phyloP scores from a whole-genome alignment of 2,329 filamentous ascomycete genomes.

The Colletotrichum chrysophilum region DNA sequence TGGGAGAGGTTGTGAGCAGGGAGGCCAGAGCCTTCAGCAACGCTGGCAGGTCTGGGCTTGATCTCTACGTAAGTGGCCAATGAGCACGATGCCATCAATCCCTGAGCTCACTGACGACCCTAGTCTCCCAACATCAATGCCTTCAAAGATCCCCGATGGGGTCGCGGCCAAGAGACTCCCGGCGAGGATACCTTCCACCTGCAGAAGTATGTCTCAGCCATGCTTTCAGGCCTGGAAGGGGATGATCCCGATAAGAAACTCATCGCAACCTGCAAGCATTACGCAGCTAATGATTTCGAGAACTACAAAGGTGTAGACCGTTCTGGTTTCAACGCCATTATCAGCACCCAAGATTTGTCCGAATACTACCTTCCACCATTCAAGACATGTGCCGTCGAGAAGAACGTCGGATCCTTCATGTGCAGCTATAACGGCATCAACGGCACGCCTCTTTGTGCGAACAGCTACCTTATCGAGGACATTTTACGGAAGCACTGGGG shows the following conservation, averaged over 20 bases:
- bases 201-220: conserved; percentile 53
- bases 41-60: conserved; percentile 55
- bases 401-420: conserved; percentile 64
- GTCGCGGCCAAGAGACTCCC: conserved; percentile 64
- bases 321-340: conserved; percentile 60
- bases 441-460: conserved; percentile 68
- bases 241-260: conserved; percentile 38
- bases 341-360: conserved; percentile 65
- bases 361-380: conserved; percentile 75
- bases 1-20: conserved; percentile 60
- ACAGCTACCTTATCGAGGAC: conserved; percentile 65
- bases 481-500: conserved; percentile 70
- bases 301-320: conserved; percentile 45
- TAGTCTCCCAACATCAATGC: conserved; percentile 70
- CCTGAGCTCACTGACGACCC: rapidly evolving
- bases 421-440: conserved; percentile 70
- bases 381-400: conserved; percentile 64
- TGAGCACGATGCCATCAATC: rapidly evolving
- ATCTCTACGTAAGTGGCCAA: conserved; percentile 51
- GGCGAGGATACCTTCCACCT: conserved; percentile 61
- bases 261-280: conserved; percentile 65
- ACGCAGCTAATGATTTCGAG: conserved; percentile 63
- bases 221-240: conserved; percentile 59
- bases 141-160: conserved; percentile 68
- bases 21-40: conserved; percentile 73